These are phyloP conservation scores for Aspergillus olivimuriae DNA, from an alignment of 495 filamentous ascomycete species.

Conservation along the genomic window DNA sequence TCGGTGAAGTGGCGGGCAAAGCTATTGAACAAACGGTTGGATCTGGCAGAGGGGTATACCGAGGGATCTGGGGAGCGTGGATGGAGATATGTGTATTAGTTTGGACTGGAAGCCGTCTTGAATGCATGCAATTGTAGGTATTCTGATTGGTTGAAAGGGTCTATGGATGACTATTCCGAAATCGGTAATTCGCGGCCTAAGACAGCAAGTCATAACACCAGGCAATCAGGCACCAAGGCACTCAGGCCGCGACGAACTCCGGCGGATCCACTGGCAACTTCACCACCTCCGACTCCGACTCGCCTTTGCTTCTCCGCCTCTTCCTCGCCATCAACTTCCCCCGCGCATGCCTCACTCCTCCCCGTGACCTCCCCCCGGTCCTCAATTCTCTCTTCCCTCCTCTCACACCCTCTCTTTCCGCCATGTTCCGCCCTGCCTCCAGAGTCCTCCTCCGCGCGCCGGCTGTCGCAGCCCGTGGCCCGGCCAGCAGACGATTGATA, in stretches of 20 bases:
- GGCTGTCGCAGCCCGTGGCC: conserved; percentile 31
- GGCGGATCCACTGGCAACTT: too few relatives aligned
- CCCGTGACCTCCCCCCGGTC: conserved; percentile 8
- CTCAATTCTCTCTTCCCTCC: conserved; percentile 11
- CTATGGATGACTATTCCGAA: conserved; percentile 3
- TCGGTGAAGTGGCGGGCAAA: conserved; percentile 1
- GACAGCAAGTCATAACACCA: too few relatives aligned
- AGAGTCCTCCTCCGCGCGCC: conserved; percentile 48
- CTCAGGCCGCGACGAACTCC: conserved; percentile 1
- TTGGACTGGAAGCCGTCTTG: too few relatives aligned
- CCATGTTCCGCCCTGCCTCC: conserved; percentile 57
- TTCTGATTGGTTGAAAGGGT: neutral
- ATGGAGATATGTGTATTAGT: neutral
- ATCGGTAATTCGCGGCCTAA: conserved; percentile 1
- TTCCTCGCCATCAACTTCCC: conserved; percentile 1
- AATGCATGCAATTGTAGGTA: too few relatives aligned
- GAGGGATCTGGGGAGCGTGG: neutral
- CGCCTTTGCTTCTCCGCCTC: neutral
- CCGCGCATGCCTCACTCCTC: conserved; percentile 4
- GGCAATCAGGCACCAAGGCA: neutral
- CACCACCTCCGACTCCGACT: too few relatives aligned
- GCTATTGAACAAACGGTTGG: neutral
- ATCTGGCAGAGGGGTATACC: neutral
- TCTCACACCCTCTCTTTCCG: conserved; percentile 13
- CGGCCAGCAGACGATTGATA: conserved; percentile 54